Conservation (phyloP, 768 basidiomycete genomes). For the Lentinus tigrinus region DNA sequence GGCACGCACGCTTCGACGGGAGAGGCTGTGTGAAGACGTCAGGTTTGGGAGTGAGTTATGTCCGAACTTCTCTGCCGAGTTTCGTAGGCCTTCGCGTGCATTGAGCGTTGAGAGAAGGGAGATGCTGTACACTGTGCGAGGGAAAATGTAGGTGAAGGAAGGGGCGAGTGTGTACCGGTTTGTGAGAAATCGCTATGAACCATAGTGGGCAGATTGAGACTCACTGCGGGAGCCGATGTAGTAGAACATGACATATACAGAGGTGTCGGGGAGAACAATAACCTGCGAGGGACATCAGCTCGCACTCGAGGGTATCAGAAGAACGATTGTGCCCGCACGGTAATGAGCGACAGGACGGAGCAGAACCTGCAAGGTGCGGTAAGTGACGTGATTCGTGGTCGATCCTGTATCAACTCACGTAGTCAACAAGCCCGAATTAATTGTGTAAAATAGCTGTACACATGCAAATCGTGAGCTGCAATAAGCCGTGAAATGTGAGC, state of each 20-base stretch:
- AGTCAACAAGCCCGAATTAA: constrained; percentile 8
- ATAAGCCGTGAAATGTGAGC: neutral
- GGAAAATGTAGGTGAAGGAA: too few species aligned
- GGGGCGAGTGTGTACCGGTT: neutral
- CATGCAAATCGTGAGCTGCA: too few species aligned
- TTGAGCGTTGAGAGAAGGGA: constrained; percentile 14
- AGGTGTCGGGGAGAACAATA: constrained; percentile 1
- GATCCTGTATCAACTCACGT: neutral
- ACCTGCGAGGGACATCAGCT: neutral
- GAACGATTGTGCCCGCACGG: neutral
- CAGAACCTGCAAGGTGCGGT: neutral
- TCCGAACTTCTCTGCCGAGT: neutral
- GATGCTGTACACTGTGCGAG: constrained; percentile 13
- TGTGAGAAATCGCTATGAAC: too few species aligned
- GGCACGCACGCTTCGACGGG: neutral
- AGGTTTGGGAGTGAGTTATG: constrained; percentile 4
- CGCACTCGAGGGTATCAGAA: too few species aligned
- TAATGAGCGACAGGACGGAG: constrained; percentile 3
- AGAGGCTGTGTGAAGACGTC: neutral
- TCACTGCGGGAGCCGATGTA: constrained; percentile 15
- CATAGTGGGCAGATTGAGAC: neutral
- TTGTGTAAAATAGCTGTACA: constrained; percentile 8
- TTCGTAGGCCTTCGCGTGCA: constrained; percentile 12
- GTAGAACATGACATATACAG: constrained; percentile 16
- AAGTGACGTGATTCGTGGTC: neutral